Evolutionary conservation across 805 yeast species (phyloP), one percentile per base, ranked within the genome.

Genomic region (Ogataea paraovalis): DNA sequence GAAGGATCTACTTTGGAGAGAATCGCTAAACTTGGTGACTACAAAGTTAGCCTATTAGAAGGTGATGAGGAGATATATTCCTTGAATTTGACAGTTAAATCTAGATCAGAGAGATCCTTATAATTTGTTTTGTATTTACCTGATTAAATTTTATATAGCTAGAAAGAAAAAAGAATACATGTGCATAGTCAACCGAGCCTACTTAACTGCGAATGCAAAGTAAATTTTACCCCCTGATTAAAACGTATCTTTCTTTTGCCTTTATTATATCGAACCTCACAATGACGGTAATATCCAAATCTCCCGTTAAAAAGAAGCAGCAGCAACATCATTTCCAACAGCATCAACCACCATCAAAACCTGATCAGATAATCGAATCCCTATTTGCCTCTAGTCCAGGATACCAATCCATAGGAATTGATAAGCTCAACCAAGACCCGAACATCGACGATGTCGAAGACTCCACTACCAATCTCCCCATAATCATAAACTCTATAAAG

Each of bases 1-100:
- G 42, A 47, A 6, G 60, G 50, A 16, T 48, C 50, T 19, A 20
- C 39, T 2, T 16, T 59, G 16, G 55, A 53, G 10, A 21, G 42
- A 16, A 55, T 65, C 27, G 38, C 41, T 1, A 39, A 45, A 16
- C 32, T 54, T 4, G 69, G 68, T 28, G 44, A 44, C n/a, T 65
- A 61, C 45, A 45, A 47, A 13, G 53, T 54, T 2, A 57, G 53
- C 30, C 19, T 49, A n/a, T 46, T 51, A 43, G 52, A 59, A 21
- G 48, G 56, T 19, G 56, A 48, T 2, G 50, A 55, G 20, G 55
- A 49, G 34, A 38, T 56, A 7, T 48, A 44, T 32, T 32, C 50
- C 10, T 45, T 54, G 19, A 27, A 54, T 12, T 39, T 63, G 28
- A 52, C 49, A 39, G 65, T 64, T 25, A 60, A 58, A 38, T 47